Conservation (phyloP, 441 rosid species). For the Hypseocharis bilobata region DNA sequence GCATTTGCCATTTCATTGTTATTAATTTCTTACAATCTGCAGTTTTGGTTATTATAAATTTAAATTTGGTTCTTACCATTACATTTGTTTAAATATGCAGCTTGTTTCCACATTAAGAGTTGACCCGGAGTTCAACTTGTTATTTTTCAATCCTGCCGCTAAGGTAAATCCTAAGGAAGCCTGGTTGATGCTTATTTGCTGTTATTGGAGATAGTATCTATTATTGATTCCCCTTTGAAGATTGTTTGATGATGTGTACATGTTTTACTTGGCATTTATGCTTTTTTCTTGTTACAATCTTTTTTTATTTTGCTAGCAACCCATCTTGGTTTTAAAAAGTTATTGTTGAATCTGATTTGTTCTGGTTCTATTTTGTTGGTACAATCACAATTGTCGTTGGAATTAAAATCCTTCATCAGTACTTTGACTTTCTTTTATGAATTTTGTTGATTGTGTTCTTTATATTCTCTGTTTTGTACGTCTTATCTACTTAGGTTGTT, state of each 20-base stretch:
- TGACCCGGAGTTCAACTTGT: conserved; percentile 69
- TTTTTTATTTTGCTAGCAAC: not conserved
- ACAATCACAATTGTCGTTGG: not conserved
- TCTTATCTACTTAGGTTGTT: not conserved
- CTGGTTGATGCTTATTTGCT: not conserved
- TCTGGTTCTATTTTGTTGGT: not conserved
- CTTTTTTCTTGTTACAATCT: not conserved
- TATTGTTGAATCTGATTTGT: not conserved
- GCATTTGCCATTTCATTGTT: not conserved
- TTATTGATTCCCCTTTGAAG: conserved; percentile 1
- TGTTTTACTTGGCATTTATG: not conserved
- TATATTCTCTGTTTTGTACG: too few species aligned
- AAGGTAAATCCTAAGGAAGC: conserved; percentile 47
- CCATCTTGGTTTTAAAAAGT: not conserved
- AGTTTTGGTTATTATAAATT: not conserved
- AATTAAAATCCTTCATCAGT: not conserved
- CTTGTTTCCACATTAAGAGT: conserved; percentile 76
- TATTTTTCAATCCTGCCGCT: conserved; percentile 62
- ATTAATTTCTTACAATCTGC: not conserved
- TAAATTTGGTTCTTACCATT: conserved; percentile 14
- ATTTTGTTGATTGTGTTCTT: not conserved
- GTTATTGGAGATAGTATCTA: not conserved
- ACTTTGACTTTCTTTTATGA: not conserved
- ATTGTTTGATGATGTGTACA: conserved; percentile 5
- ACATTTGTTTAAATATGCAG: conserved; percentile 43